Percentiles rank a stretch among this genome's conserved stretches.
These are phyloP conservation scores for Dactylorhiza incarnata DNA, from an alignment of 106 monocot species.

Conservation along the genomic window DNA sequence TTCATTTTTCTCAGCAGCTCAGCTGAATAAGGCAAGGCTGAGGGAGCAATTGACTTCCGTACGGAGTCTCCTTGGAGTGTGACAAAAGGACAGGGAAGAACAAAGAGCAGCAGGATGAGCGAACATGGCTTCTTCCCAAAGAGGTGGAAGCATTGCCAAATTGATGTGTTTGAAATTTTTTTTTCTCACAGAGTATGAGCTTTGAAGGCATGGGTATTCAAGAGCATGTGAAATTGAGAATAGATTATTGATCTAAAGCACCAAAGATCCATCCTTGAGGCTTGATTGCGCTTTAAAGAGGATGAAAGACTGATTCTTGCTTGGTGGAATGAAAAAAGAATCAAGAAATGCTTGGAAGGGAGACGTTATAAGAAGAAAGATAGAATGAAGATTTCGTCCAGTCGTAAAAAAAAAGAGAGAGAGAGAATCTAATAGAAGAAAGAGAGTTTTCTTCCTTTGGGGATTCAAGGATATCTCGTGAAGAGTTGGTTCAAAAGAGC, in stretches of 20 bases:
- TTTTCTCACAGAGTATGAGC: not conserved
- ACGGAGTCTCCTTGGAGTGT: constrained; percentile 10
- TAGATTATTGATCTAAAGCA: not conserved
- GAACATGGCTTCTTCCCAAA: constrained; percentile 14
- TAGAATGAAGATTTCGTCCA: constrained; percentile 7
- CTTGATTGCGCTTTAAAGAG: too few species aligned
- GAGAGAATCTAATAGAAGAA: not conserved
- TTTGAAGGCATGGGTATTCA: constrained; percentile 3
- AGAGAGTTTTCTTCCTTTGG: not conserved
- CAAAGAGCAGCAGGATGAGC: not conserved
- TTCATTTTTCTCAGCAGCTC: constrained; percentile 8
- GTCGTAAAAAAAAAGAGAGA: constrained; percentile 3
- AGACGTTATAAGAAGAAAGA: constrained; percentile 3
- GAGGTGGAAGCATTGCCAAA: not conserved
- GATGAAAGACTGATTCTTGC: not conserved
- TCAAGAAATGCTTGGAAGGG: not conserved
- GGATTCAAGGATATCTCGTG: constrained; percentile 48
- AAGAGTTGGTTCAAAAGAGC: constrained; percentile 30
- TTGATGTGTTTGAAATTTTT: too few species aligned
- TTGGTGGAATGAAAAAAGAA: not conserved
- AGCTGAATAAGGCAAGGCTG: constrained; percentile 12
- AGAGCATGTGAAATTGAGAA: not conserved
- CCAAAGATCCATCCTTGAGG: not conserved
- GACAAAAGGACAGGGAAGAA: not conserved
- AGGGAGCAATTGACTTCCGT: constrained; percentile 5